These are phyloP conservation scores for Talaromyces nanjingensis DNA, from an alignment of 495 filamentous ascomycete genomes.

Conservation along the genomic window DNA sequence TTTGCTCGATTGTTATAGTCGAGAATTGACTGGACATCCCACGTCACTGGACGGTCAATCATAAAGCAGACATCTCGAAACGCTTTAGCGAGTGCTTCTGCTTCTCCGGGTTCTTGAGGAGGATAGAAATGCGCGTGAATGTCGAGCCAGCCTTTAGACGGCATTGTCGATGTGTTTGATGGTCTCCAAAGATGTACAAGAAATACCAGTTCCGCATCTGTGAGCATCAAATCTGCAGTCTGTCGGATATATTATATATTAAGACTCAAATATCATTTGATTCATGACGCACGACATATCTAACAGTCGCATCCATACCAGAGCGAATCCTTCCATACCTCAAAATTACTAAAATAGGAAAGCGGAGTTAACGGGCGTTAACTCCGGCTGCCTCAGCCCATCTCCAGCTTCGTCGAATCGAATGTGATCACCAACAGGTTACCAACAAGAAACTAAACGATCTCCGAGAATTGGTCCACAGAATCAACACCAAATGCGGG, in stretches of 20 bases:
- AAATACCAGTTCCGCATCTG: too few species aligned
- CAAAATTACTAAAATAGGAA: background rate
- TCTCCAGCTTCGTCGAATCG: background rate
- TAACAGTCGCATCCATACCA: background rate
- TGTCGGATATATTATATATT: background rate
- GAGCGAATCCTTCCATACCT: background rate
- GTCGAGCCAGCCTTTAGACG: constrained; percentile 2
- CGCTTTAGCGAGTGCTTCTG: background rate
- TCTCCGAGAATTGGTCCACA: background rate
- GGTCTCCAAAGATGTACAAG: background rate
- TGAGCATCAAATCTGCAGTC: background rate
- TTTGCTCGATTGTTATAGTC: background rate
- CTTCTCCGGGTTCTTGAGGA: background rate
- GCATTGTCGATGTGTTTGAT: background rate
- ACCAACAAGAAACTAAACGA: background rate
- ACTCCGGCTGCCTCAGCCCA: background rate
- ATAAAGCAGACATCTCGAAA: background rate
- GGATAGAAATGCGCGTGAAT: constrained; percentile 3
- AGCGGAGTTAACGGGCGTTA: background rate
- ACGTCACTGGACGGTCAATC: background rate
- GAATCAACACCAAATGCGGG: background rate
- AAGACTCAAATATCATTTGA: background rate
- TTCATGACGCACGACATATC: background rate
- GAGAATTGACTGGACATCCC: background rate
- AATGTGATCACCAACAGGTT: background rate